A percentile compares a stretch with the other conserved stretches of the same genome.
These are phyloP conservation scores for Powellomyces hirtus DNA, from an alignment of 192 early-diverging fungal species.

Conservation along the genomic window DNA sequence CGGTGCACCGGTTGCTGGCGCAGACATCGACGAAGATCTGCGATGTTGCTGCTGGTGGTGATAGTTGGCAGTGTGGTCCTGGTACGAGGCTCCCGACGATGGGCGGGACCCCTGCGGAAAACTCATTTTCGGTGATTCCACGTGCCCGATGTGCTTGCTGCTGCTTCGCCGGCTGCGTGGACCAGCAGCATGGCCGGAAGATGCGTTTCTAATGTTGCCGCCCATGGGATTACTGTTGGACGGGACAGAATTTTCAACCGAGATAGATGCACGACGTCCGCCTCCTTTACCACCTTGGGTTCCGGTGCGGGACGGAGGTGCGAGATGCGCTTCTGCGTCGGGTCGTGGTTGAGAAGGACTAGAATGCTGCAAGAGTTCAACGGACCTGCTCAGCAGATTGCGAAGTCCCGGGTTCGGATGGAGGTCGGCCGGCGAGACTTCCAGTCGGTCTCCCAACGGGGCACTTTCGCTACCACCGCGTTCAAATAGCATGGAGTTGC, in stretches of 20 bases:
- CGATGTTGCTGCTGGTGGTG: background rate
- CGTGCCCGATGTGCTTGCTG: background rate
- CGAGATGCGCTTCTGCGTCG: no score
- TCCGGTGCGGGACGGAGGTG: no score
- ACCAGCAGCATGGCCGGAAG: background rate
- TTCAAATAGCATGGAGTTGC: background rate
- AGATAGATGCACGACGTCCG: no score
- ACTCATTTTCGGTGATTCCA: background rate
- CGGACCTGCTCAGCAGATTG: constrained; percentile 13
- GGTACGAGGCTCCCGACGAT: background rate
- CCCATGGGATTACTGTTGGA: no score
- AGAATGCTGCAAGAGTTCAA: constrained; percentile 9
- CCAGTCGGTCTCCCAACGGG: background rate
- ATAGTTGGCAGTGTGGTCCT: background rate
- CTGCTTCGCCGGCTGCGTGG: background rate
- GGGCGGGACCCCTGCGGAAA: background rate
- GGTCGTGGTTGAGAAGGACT: background rate
- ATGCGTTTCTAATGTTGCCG: background rate
- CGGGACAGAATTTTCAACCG: no score
- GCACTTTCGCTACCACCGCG: background rate
- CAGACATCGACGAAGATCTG: background rate
- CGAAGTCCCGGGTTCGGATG: background rate
- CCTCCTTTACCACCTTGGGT: no score
- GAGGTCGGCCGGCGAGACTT: background rate
- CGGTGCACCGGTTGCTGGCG: background rate